phyloP scores from a whole-genome alignment of 768 basidiomycete genomes.

The Fibroporia radiculosa region DNA sequence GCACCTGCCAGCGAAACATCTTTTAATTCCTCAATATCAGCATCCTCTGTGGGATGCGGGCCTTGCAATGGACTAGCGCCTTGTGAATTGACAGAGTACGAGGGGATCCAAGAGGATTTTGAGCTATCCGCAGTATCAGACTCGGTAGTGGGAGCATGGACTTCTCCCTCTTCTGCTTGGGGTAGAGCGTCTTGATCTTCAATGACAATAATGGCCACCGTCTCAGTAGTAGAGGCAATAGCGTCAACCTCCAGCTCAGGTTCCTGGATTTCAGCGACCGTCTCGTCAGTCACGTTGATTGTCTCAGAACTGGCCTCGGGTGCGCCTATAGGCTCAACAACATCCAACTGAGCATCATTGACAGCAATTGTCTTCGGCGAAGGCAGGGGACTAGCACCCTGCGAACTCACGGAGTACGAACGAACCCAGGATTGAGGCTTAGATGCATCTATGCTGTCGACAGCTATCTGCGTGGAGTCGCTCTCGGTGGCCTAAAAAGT shows the following conservation, averaged over 20 bases:
- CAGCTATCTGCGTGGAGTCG: not conserved
- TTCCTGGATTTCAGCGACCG: not conserved
- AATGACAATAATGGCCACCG: not conserved
- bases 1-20: constrained; percentile 1
- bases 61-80: constrained; percentile 18
- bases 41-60: constrained; percentile 7
- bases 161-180: constrained; percentile 1
- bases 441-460: constrained; percentile 2
- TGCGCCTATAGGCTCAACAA: not conserved
- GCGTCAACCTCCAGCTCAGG: not conserved
- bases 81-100: constrained; percentile 42
- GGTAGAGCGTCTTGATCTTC: not conserved
- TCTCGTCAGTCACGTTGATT: not conserved
- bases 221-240: not conserved
- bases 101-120: constrained; percentile 40
- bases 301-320: not conserved
- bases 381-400: constrained; percentile 16
- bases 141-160: not conserved
- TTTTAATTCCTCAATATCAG: constrained; percentile 11
- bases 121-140: constrained; percentile 23
- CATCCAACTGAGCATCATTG: not conserved
- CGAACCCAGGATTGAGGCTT: constrained; percentile 17
- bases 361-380: not conserved
- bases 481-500: not conserved
- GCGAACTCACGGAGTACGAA: constrained; percentile 21